Evolutionary conservation across 371 early-diverging fungal genomes (phyloP), one percentile per base, ranked within the genome.

Genomic region (Apophysomyces sp.): DNA sequence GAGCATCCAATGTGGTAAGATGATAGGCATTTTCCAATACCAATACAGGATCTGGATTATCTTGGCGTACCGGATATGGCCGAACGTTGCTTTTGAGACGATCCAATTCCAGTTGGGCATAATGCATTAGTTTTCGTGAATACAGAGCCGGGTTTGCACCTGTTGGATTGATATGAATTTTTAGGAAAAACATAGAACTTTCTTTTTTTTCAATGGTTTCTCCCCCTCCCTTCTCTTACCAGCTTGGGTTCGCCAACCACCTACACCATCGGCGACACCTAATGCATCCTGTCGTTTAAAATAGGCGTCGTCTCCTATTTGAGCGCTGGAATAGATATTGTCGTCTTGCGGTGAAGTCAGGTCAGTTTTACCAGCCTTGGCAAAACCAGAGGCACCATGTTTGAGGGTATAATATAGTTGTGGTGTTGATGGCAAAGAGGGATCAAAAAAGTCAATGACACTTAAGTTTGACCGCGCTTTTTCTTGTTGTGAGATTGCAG

Each of bases 71-170:
- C 21, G 64, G 64, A 16, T 56, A 40, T 29, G 69, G 69, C 11
- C 69, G 69, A 16, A 64, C 57, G 40, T 69, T 71, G 41, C 49
- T 67, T 15, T 67, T 57, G 32, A 90, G 85, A 24, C 88, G 87
- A 63, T 91, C 91, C 24, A 94, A 69, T 67, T 96, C 94, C 44
- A 80, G 49, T 57, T 78, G 81, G 16, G 89, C 86, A 68, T 95
- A 92, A 75, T 94, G 94, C 96, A 96, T 96, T 60, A 96, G 66
- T 60, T 92, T 90, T 32, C 89, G 85, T 12, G 94, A 89, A 72
- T 89, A 95, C 32, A 94, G 73, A 12, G 93, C 90, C 24, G 96
- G 91, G 66, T 95, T 90, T 4, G 93, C 92, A 24, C 87, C 89
- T 87, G 51, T n/a, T 52, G 31, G 27, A 28, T 34, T 26, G 54